Conservation (phyloP, 345 rosid species). For the Murraya paniculata region DNA sequence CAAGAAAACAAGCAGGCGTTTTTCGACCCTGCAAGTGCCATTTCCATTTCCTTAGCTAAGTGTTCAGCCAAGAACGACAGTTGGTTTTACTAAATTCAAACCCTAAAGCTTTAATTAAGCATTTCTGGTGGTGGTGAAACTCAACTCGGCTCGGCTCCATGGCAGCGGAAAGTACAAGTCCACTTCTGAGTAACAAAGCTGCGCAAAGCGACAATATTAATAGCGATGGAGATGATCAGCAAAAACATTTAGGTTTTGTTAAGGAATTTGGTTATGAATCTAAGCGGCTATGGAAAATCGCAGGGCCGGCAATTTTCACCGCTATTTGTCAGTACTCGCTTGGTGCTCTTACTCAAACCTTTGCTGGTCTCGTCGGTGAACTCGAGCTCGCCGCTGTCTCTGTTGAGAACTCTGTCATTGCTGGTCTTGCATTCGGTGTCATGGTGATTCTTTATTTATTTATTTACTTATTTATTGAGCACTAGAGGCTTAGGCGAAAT, state of each 20-base stretch:
- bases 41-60: neutral
- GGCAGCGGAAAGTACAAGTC: constrained; percentile 33
- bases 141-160: neutral
- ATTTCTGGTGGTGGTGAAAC: neutral
- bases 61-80: constrained; percentile 4
- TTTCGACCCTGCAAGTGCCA: neutral
- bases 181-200: constrained; percentile 24
- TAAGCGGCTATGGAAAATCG: constrained; percentile 67
- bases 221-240: neutral
- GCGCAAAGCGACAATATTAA: neutral
- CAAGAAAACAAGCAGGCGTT: neutral
- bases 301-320: constrained; percentile 89
- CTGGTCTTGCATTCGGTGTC: constrained; percentile 83
- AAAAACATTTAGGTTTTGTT: constrained; percentile 1
- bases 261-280: constrained; percentile 69
- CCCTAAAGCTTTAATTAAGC: neutral
- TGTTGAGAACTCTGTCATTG: constrained; percentile 82
- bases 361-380: constrained; percentile 70
- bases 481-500: too few relatives aligned
- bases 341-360: constrained; percentile 88
- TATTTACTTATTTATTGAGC: neutral
- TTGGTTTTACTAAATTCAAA: neutral
- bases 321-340: constrained; percentile 74
- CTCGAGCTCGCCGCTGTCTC: constrained; percentile 86
- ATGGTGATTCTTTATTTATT: constrained; percentile 46